A percentile compares a stretch with the other conserved stretches of the same genome.
Evolutionary conservation across 2,329 filamentous ascomycete species (phyloP).

Genomic region (Diaporthe helianthi): DNA sequence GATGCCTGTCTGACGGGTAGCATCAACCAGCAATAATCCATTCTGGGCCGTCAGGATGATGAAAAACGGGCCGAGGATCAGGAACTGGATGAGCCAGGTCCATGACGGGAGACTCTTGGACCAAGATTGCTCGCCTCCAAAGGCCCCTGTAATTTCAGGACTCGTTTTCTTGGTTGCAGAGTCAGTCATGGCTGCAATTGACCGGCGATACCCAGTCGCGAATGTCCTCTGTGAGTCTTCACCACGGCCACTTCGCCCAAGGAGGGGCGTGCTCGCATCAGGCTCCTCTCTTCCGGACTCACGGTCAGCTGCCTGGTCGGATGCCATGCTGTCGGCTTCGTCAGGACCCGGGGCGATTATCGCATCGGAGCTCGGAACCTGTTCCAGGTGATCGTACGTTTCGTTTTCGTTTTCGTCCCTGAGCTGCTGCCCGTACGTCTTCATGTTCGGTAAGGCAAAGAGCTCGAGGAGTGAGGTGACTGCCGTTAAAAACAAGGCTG

Average conservation of each 20-base stretch:
- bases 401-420: slow-evolving; percentile 59
- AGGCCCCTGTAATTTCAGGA: slow-evolving; percentile 50
- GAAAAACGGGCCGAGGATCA: slow-evolving; percentile 79
- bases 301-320: slow-evolving; percentile 47
- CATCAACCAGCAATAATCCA: slow-evolving; percentile 73
- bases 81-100: slow-evolving; percentile 87
- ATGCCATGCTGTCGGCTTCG: slow-evolving; percentile 41
- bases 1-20: slow-evolving; percentile 79
- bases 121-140: slow-evolving; percentile 83
- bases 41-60: slow-evolving; percentile 81
- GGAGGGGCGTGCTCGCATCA: slow-evolving; percentile 62
- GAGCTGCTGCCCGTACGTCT: slow-evolving; percentile 68
- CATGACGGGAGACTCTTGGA: slow-evolving; percentile 79
- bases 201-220: slow-evolving; percentile 61
- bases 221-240: slow-evolving; percentile 57
- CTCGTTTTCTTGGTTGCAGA: slow-evolving; percentile 36
- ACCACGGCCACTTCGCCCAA: slow-evolving; percentile 38
- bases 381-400: slow-evolving; percentile 46
- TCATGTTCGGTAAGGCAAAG: slow-evolving; percentile 76
- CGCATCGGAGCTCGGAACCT: slow-evolving; percentile 43
- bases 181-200: slow-evolving; percentile 46
- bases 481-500: slow-evolving; percentile 75
- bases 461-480: slow-evolving; percentile 81
- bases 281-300: slow-evolving; percentile 43
- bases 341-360: slow-evolving; percentile 51